Conservation (phyloP, 495 filamentous ascomycete species). For the Daldinia concentrica region DNA sequence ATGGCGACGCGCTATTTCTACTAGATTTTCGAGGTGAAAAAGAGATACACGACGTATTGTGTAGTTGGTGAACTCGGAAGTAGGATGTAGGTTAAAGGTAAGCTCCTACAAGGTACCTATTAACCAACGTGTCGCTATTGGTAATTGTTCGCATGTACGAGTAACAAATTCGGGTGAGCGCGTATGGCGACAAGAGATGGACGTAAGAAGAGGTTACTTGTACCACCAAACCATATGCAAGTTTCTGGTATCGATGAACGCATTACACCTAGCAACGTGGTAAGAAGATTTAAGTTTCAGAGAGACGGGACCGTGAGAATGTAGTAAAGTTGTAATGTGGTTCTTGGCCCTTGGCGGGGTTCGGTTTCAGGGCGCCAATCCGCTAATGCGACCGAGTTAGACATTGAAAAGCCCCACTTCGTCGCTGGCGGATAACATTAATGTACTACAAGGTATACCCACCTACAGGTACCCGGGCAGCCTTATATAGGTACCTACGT, state of each 20-base stretch:
- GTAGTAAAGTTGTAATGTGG: slow-evolving; percentile 19
- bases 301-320: slow-evolving; percentile 27
- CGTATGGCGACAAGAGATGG: not conserved
- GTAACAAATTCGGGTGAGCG: not conserved
- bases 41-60: not conserved
- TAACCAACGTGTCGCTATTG: slow-evolving; percentile 1
- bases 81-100: not conserved
- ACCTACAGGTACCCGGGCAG: not conserved
- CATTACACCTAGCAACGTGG: slow-evolving; percentile 31
- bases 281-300: slow-evolving; percentile 38
- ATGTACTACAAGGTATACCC: not conserved
- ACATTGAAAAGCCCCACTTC: slow-evolving; percentile 18
- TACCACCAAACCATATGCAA: slow-evolving; percentile 1
- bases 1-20: slow-evolving; percentile 3
- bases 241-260: slow-evolving; percentile 19
- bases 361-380: slow-evolving; percentile 42
- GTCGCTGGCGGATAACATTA: not conserved
- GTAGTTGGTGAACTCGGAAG: not conserved
- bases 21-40: not conserved
- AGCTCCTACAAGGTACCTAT: slow-evolving; percentile 12
- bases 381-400: slow-evolving; percentile 35
- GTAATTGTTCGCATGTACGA: slow-evolving; percentile 8
- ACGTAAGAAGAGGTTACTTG: slow-evolving; percentile 1
- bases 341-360: slow-evolving; percentile 38
- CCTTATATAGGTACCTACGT: too few species aligned